A percentile compares a stretch with the other conserved stretches of the same genome.
These are phyloP conservation scores for Boletellus emodensis DNA, from an alignment of 768 basidiomycete genomes.

Conservation along the genomic window DNA sequence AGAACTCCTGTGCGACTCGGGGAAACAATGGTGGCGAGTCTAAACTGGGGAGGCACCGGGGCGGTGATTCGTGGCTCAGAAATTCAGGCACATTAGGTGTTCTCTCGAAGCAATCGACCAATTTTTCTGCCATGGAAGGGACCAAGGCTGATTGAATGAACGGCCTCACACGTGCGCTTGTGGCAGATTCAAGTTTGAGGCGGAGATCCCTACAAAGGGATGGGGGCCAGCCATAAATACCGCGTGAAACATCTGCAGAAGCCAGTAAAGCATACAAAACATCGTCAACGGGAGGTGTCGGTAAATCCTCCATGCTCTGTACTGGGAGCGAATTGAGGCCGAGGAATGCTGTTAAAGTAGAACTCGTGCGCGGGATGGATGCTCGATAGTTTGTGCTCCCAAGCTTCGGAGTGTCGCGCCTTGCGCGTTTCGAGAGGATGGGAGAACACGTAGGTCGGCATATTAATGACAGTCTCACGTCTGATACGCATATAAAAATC, in stretches of 20 bases:
- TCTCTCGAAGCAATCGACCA: slow-evolving; percentile 5
- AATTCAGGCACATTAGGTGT: slow-evolving; percentile 27
- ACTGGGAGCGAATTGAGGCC: slow-evolving; percentile 25
- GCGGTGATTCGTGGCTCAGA: slow-evolving; percentile 30
- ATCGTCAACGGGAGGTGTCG: slow-evolving; percentile 30
- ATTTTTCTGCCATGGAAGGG: slow-evolving; percentile 15
- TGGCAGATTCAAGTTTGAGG: slow-evolving; percentile 27
- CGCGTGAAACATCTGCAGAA: neutral
- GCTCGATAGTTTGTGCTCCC: slow-evolving; percentile 28
- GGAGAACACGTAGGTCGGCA: slow-evolving; percentile 41
- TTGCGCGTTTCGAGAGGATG: slow-evolving; percentile 42
- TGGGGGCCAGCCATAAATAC: neutral
- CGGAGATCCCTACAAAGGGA: slow-evolving; percentile 29
- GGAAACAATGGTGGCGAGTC: slow-evolving; percentile 49
- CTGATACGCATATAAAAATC: slow-evolving; percentile 15
- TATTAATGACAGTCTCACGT: slow-evolving; percentile 17
- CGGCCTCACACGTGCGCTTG: slow-evolving; percentile 18
- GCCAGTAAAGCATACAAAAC: slow-evolving; percentile 36
- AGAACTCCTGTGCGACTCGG: slow-evolving; percentile 12
- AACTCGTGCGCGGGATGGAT: slow-evolving; percentile 24
- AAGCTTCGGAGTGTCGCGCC: slow-evolving; percentile 43
- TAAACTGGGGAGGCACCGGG: slow-evolving; percentile 19
- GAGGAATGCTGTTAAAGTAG: slow-evolving; percentile 21
- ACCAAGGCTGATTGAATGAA: slow-evolving; percentile 28
- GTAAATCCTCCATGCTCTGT: slow-evolving; percentile 31